phyloP scores from a whole-genome alignment of 2,329 filamentous ascomycete genomes.

The Colletotrichum sp. region DNA sequence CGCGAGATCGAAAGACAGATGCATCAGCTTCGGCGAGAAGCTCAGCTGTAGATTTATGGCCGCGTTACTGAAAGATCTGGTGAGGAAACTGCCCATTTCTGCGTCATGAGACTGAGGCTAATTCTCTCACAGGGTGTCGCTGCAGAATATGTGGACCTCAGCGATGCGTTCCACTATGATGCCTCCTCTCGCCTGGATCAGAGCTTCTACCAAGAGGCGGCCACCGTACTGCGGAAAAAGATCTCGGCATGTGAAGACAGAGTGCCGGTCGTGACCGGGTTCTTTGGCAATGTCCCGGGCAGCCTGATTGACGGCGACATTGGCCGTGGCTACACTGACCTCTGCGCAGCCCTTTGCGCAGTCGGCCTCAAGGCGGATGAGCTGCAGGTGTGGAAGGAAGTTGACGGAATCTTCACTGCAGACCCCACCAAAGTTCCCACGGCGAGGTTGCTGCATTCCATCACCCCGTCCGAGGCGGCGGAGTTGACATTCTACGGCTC shows the following conservation, averaged over 20 bases:
- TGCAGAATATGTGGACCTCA: slow-evolving; percentile 89
- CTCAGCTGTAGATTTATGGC: slow-evolving; percentile 93
- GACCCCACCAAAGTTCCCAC: slow-evolving; percentile 93
- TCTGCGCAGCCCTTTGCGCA: slow-evolving; percentile 90
- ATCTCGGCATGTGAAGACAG: slow-evolving; percentile 68
- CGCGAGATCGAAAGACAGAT: slow-evolving; percentile 80
- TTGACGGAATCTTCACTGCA: slow-evolving; percentile 88
- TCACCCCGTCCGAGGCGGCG: slow-evolving; percentile 93
- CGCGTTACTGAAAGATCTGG: slow-evolving; percentile 77
- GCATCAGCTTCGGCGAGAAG: slow-evolving; percentile 96
- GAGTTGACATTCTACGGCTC: slow-evolving; percentile 95
- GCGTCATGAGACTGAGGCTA: slow-evolving; percentile 24
- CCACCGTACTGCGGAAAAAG: slow-evolving; percentile 65
- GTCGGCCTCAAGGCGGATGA: slow-evolving; percentile 88
- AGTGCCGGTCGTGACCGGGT: slow-evolving; percentile 86
- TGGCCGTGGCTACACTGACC: slow-evolving; percentile 93
- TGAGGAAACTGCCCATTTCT: slow-evolving; percentile 29
- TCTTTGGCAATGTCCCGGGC: slow-evolving; percentile 92
- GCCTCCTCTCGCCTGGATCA: slow-evolving; percentile 65
- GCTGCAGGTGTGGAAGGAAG: slow-evolving; percentile 98
- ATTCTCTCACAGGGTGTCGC: slow-evolving; percentile 66
- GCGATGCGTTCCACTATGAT: slow-evolving; percentile 78
- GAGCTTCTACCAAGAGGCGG: slow-evolving; percentile 72
- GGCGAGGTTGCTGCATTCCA: slow-evolving; percentile 83
- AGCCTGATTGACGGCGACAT: slow-evolving; percentile 88